A percentile compares a stretch with the other conserved stretches of the same genome.
These are phyloP conservation scores for Aeschynomene evenia DNA, from an alignment of 306 rosid species.

Conservation along the genomic window DNA sequence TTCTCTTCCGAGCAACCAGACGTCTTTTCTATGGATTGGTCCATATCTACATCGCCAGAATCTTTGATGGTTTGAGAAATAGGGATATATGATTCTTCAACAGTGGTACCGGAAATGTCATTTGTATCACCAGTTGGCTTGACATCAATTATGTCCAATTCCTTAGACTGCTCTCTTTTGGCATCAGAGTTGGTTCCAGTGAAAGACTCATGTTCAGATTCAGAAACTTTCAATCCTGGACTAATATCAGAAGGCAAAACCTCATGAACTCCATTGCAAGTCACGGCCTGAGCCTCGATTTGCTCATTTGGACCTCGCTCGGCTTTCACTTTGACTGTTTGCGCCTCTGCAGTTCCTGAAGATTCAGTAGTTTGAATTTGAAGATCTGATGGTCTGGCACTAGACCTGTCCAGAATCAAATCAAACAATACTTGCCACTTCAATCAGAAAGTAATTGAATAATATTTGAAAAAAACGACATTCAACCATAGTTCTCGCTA, in stretches of 20 bases:
- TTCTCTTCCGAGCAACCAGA: constrained; percentile 26
- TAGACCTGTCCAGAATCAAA: constrained; percentile 52
- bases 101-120: constrained; percentile 34
- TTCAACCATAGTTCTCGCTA: not conserved
- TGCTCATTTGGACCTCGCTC: constrained; percentile 39
- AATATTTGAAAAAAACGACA: not conserved
- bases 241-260: constrained; percentile 34
- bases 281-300: constrained; percentile 34
- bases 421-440: constrained; percentile 11
- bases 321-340: constrained; percentile 36
- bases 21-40: constrained; percentile 18
- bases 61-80: constrained; percentile 31
- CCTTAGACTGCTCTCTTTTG: constrained; percentile 31
- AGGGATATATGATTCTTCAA: constrained; percentile 30
- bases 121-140: constrained; percentile 33
- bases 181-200: constrained; percentile 33
- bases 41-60: constrained; percentile 17
- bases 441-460: constrained; percentile 7
- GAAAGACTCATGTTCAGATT: constrained; percentile 30
- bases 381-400: constrained; percentile 61
- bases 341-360: constrained; percentile 37
- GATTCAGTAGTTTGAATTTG: constrained; percentile 52
- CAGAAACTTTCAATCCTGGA: constrained; percentile 36
- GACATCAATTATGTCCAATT: constrained; percentile 26
- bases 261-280: constrained; percentile 16